Evolutionary conservation across 129 eudicot genomes (phyloP), one percentile per base, ranked within the genome.

Genomic region (Pulicaria dysenterica): DNA sequence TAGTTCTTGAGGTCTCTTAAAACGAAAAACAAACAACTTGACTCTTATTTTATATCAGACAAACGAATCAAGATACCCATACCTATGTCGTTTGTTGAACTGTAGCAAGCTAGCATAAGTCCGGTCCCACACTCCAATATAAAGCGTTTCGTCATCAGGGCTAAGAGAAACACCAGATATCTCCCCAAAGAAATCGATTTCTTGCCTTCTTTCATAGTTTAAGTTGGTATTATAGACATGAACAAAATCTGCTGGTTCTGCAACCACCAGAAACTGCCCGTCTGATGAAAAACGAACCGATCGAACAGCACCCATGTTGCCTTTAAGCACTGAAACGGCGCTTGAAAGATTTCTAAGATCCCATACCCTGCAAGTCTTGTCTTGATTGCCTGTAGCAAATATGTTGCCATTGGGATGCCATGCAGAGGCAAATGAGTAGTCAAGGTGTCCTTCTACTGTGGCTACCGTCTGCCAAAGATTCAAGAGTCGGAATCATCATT

Each of bases 321-420:
- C 98, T 69, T 87, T 89, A 10, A 92, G 85, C 42, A 86, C 83
- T 4, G 87, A 81, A 5, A 78, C 69, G 0, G 98, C 74, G 14
- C 8, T 14, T 3, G 96, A 81, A 3, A 87, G 83, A 71, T 92
- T 89, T 63, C 96, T 65, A 14, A 85, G 8, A 64, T 89, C 98
- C 98, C 98, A 92, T 17, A 92, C 80, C 76, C 94, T 80, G 73
- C 98, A 87, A 6, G 98, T 92, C 72, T 89, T 92, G 84, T 92
- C 98, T 49, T 92, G 98, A 68, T 89, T 92, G 39, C 98, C 95
- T 4, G 96, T 89, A 15, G 96, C 96, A 70, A 92, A 85, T 56
- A 76, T 81, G 8, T 6, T 67, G 12, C 91, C 95, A 6, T 85
- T 78, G 0, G 96, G 67, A 38, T 61, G 67, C 67, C 67, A 61